These are phyloP conservation scores for Wickerhamiella parazyma DNA, from an alignment of 805 yeast species.

Conservation along the genomic window DNA sequence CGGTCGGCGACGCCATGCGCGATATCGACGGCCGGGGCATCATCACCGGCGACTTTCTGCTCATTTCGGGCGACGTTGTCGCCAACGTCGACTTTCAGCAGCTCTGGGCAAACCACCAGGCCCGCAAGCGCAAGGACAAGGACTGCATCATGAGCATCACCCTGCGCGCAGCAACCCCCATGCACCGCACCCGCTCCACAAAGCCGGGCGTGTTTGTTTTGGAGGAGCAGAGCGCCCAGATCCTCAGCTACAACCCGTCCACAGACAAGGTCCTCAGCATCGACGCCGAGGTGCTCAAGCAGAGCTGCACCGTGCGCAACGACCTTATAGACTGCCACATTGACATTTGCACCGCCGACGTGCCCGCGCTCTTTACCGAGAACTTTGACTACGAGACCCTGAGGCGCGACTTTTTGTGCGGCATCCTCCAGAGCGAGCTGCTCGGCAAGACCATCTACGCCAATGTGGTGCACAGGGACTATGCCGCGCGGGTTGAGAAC, in stretches of 20 bases:
- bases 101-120: slow-evolving; percentile 59
- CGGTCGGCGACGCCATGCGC: slow-evolving; percentile 96
- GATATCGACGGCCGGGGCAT: slow-evolving; percentile 85
- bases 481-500: slow-evolving; percentile 91
- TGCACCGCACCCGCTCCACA: slow-evolving; percentile 78
- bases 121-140: slow-evolving; percentile 59
- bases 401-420: slow-evolving; percentile 78
- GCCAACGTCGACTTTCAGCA: slow-evolving; percentile 72
- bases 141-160: slow-evolving; percentile 95
- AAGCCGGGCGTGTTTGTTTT: slow-evolving; percentile 57
- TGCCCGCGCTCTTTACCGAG: slow-evolving; percentile 90
- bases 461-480: slow-evolving; percentile 62
- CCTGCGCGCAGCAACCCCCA: slow-evolving; percentile 66
- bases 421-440: slow-evolving; percentile 80
- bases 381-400: slow-evolving; percentile 87
- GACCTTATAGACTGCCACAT: slow-evolving; percentile 94
- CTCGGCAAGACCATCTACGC: slow-evolving; percentile 85
- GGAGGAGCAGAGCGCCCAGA: slow-evolving; percentile 58
- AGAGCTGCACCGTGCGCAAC: slow-evolving; percentile 64
- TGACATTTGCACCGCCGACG: slow-evolving; percentile 88
- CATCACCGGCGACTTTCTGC: slow-evolving; percentile 76
- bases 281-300: slow-evolving; percentile 51
- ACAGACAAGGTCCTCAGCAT: slow-evolving; percentile 26
- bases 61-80: slow-evolving; percentile 92
- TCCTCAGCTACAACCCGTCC: slow-evolving; percentile 64